phyloP scores from a whole-genome alignment of 2,329 filamentous ascomycete genomes.

The Endocalyx cinctus region DNA sequence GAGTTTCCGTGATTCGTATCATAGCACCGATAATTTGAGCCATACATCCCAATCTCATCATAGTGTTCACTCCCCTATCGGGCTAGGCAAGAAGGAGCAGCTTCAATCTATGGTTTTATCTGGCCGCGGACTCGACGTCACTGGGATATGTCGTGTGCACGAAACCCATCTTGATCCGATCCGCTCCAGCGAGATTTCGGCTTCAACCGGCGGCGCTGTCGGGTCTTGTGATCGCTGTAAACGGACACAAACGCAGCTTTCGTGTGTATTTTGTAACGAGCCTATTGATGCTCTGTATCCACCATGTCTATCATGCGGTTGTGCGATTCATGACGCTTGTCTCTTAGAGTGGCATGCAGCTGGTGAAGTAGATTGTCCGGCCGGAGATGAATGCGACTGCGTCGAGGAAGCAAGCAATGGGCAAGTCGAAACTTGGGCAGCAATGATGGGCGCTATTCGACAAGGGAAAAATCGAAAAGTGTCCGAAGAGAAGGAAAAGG shows the following conservation, averaged over 20 bases:
- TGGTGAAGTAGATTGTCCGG: slow-evolving; percentile 54
- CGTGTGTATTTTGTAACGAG: slow-evolving; percentile 59
- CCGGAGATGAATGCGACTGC: slow-evolving; percentile 62
- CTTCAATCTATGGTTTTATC: slow-evolving; percentile 46
- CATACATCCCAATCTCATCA: slow-evolving; percentile 31
- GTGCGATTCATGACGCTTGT: slow-evolving; percentile 55
- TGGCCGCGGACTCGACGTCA: slow-evolving; percentile 56
- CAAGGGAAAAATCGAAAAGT: slow-evolving; percentile 30
- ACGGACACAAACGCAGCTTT: slow-evolving; percentile 50
- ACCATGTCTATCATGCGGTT: slow-evolving; percentile 60
- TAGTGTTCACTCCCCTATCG: slow-evolving; percentile 44
- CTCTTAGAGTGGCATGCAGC: slow-evolving; percentile 54
- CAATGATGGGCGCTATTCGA: slow-evolving; percentile 41
- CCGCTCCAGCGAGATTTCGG: slow-evolving; percentile 46
- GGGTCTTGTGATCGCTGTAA: slow-evolving; percentile 46
- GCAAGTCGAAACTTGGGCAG: slow-evolving; percentile 58
- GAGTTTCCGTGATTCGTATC: slow-evolving; percentile 31
- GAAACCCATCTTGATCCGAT: slow-evolving; percentile 59
- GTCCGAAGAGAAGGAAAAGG: slow-evolving; percentile 14
- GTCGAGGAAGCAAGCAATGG: slow-evolving; percentile 51
- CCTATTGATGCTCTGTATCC: slow-evolving; percentile 56
- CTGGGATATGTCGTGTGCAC: slow-evolving; percentile 58
- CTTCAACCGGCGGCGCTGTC: slow-evolving; percentile 31
- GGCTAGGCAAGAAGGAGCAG: slow-evolving; percentile 53
- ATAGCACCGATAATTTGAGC: slow-evolving; percentile 29